Conservation (phyloP, 1,139 yeast genomes). For the Debaryomyces subglobosus region DNA sequence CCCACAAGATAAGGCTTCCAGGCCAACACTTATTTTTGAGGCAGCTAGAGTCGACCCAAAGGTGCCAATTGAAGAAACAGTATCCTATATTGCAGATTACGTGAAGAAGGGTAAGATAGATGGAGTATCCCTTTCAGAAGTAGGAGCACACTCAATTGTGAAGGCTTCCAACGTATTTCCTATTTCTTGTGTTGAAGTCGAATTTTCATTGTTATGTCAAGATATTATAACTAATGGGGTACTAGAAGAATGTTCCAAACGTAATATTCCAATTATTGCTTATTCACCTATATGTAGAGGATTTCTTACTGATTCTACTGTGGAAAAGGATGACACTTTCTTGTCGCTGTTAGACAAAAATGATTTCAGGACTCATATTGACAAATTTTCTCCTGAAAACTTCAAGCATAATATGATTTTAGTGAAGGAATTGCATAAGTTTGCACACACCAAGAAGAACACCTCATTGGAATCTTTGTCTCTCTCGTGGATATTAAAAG, state of each 20-base stretch:
- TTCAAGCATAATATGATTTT: slow-evolving; percentile 53
- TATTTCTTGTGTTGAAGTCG: slow-evolving; percentile 72
- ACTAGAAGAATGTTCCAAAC: slow-evolving; percentile 49
- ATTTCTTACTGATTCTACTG: slow-evolving; percentile 61
- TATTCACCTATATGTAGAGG: slow-evolving; percentile 89
- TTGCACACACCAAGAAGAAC: slow-evolving; percentile 45
- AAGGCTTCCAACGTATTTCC: slow-evolving; percentile 56
- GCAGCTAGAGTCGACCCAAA: slow-evolving; percentile 66
- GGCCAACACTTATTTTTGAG: slow-evolving; percentile 61
- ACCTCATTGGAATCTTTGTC: slow-evolving; percentile 71
- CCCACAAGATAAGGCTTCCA: slow-evolving; percentile 42
- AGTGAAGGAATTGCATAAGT: slow-evolving; percentile 46
- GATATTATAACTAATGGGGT: slow-evolving; percentile 65
- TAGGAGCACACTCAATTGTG: slow-evolving; percentile 57
- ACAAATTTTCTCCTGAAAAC: slow-evolving; percentile 62
- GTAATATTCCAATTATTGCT: slow-evolving; percentile 63
- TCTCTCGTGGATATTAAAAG: slow-evolving; percentile 65
- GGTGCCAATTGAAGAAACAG: slow-evolving; percentile 51
- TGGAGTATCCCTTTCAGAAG: slow-evolving; percentile 75
- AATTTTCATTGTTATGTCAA: slow-evolving; percentile 67
- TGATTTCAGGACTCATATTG: slow-evolving; percentile 57
- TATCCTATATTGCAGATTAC: slow-evolving; percentile 52
- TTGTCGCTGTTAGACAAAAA: slow-evolving; percentile 48
- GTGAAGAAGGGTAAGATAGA: slow-evolving; percentile 60
- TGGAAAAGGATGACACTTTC: slow-evolving; percentile 40